phyloP scores from a whole-genome alignment of 2,329 filamentous ascomycete species.

The Ascomycota sp. region DNA sequence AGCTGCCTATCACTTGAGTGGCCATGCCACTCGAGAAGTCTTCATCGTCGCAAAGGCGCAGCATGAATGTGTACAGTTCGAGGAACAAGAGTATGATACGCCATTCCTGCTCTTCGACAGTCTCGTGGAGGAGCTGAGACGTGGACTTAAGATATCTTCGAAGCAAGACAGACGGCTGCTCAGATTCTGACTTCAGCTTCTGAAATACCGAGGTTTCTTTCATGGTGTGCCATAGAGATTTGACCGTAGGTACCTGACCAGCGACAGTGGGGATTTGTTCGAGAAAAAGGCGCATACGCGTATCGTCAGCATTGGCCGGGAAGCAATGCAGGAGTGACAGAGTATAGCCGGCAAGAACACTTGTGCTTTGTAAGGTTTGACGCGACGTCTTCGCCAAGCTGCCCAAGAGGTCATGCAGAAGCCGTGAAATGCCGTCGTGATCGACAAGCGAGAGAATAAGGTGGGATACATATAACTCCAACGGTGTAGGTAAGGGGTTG shows the following conservation, averaged over 20 bases:
- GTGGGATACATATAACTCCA: constrained; percentile 36
- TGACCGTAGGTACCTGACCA: constrained; percentile 33
- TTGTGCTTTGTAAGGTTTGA: constrained; percentile 21
- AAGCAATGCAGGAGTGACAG: constrained; percentile 72
- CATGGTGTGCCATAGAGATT: constrained; percentile 60
- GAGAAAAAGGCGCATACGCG: constrained; percentile 81
- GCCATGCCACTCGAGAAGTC: constrained; percentile 56
- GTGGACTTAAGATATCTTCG: constrained; percentile 9
- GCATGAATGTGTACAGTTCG: constrained; percentile 78
- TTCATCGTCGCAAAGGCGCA: constrained; percentile 86
- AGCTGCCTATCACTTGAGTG: constrained; percentile 15
- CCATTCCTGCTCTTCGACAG: constrained; percentile 41
- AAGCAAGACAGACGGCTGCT: constrained; percentile 9
- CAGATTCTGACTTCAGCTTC: constrained; percentile 11
- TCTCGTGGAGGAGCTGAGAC: constrained; percentile 8
- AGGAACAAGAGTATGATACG: constrained; percentile 72
- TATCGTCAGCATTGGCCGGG: constrained; percentile 59
- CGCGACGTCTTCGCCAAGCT: constrained; percentile 10
- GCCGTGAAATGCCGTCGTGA: constrained; percentile 43
- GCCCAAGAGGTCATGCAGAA: constrained; percentile 13
- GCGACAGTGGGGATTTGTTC: constrained; percentile 12
- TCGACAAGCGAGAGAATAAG: constrained; percentile 53
- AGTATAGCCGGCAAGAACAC: constrained; percentile 63
- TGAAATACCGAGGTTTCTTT: constrained; percentile 19
- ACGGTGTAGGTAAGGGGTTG: constrained; percentile 5